Evolutionary conservation across 208 protist genomes (phyloP).

Genomic region (Trypanosoma theileri): DNA sequence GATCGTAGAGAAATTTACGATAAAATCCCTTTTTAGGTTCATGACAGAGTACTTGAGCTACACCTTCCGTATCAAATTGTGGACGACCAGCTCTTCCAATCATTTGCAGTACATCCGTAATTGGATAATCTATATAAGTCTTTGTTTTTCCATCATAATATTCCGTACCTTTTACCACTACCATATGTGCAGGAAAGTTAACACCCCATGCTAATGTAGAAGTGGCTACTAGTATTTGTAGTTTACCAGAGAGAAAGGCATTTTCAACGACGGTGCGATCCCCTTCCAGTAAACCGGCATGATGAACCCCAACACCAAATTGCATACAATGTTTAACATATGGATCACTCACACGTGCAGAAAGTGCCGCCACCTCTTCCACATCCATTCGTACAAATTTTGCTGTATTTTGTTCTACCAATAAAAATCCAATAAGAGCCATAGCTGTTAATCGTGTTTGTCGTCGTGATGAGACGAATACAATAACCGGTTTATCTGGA

Average conservation of each 20-base stretch:
- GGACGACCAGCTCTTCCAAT: conserved; percentile 98
- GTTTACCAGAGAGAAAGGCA: conserved; percentile 93
- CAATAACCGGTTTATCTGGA: conserved; percentile 95
- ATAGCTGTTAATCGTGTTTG: conserved; percentile 99
- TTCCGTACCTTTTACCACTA: conserved; percentile 99
- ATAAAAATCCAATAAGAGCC: conserved; percentile 95
- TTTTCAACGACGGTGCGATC: conserved; percentile 93
- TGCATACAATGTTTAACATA: conserved; percentile 94
- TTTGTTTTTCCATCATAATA: conserved; percentile 98
- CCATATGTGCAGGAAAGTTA: conserved; percentile 99
- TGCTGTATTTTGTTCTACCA: conserved; percentile 91
- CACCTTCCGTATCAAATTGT: conserved; percentile 95
- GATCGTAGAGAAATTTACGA: conserved; percentile 99
- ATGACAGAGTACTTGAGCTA: conserved; percentile 96
- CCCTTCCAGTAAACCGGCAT: conserved; percentile 94
- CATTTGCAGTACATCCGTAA: conserved; percentile 99
- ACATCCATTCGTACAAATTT: conserved; percentile 93
- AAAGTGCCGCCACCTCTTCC: conserved; percentile 82
- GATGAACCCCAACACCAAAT: conserved; percentile 99
- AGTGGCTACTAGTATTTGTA: conserved; percentile 98
- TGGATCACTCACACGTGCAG: conserved; percentile 74
- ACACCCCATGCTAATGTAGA: conserved; percentile 99
- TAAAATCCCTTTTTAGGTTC: conserved; percentile 99
- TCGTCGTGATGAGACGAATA: conserved; percentile 99
- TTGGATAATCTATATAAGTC: conserved; percentile 98